A percentile compares a stretch with the other conserved stretches of the same genome.
phyloP scores from a whole-genome alignment of 208 protist species.

The Novymonas esmeraldas region DNA sequence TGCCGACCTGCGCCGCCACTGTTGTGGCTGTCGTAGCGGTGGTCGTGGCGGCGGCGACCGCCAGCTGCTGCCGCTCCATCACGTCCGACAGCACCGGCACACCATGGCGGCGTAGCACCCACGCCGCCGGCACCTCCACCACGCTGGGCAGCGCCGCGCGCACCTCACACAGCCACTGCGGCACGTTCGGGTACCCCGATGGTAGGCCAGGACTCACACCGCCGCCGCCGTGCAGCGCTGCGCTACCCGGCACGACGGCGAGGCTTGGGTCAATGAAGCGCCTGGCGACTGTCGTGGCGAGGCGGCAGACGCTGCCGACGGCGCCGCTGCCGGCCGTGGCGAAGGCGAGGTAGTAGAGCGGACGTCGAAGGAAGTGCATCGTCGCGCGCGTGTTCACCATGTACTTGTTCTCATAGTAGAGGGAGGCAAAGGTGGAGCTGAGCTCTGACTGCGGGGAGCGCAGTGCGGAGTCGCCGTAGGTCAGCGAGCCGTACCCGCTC shows the following conservation, averaged over 20 bases:
- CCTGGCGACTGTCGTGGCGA: conserved; percentile 15
- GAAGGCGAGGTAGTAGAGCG: conserved; percentile 66
- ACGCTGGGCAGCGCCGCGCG: conserved; percentile 57
- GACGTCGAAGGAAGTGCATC: conserved; percentile 55
- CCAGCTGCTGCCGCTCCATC: conserved; percentile 32
- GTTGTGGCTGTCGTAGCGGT: not conserved
- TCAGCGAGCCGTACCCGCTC: conserved; percentile 38
- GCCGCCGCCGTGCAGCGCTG: not conserved
- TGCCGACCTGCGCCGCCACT: conserved; percentile 14
- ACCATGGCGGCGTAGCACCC: conserved; percentile 43
- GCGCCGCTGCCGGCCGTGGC: conserved; percentile 49
- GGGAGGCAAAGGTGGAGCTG: conserved; percentile 82
- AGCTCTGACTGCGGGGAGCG: conserved; percentile 73
- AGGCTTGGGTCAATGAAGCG: conserved; percentile 9
- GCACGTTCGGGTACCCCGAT: conserved; percentile 49
- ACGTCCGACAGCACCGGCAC: conserved; percentile 72
- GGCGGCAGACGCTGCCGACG: conserved; percentile 43
- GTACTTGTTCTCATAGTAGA: conserved; percentile 75
- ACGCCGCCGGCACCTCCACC: conserved; percentile 61
- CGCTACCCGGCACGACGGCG: not conserved
- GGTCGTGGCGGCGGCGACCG: conserved; percentile 18
- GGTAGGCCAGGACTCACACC: conserved; percentile 24
- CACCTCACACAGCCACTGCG: conserved; percentile 64
- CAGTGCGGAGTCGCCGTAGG: conserved; percentile 53
- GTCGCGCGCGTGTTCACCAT: conserved; percentile 32